Evolutionary conservation across 2,329 filamentous ascomycete species (phyloP), one percentile per base, ranked within the genome.

Genomic region (Leptoxyphium fumago): DNA sequence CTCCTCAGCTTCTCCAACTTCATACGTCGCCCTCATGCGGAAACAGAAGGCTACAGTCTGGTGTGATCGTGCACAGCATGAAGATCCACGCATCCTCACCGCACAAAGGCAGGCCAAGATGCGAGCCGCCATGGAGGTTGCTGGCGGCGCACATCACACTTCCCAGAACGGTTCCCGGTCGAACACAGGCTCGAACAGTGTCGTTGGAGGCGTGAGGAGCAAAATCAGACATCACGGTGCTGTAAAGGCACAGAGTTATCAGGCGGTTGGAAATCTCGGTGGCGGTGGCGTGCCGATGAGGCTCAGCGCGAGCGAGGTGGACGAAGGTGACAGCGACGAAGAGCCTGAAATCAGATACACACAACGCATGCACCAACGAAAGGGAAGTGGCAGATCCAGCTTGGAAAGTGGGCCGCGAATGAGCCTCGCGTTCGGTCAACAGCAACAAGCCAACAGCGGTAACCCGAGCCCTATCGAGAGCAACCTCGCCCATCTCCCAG

Each of bases 31-130:
- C 30, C 73, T 95, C n/a, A 81, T 98, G 67, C 79, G 91, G 49
- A 89, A 88, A 62, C 91, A 98, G 65, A 96, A 96, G 63, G 91
- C 87, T 29, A 98, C 91, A 0, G 91, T 98, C 4, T 98, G 91
- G 91, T 95, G 88, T 68, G 91, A 96, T 60, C 82, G 88, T 43
- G 77, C 89, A 9, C 91, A 98, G 62, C 80, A 84, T 49, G 87
- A 96, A 64, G 91, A 98, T 61, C 85, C 89, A 1, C 76, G 86
- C 42, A 68, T 91, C 45, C 68, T 82, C 3, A 87, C 86, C 26
- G 82, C 88, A 56, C 87, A 94, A 62, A 77, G 84, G 46, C 82
- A 84, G 32, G 91, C 88, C 46, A 94, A 91, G 69, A 79, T 84
- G 68, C 75, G 87, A 41, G 91, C 91, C 10, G 80, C 81, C 45